Evolutionary conservation across 2,329 filamentous ascomycete species (phyloP).

Genomic region (Phaeophleospora eucalypticola): DNA sequence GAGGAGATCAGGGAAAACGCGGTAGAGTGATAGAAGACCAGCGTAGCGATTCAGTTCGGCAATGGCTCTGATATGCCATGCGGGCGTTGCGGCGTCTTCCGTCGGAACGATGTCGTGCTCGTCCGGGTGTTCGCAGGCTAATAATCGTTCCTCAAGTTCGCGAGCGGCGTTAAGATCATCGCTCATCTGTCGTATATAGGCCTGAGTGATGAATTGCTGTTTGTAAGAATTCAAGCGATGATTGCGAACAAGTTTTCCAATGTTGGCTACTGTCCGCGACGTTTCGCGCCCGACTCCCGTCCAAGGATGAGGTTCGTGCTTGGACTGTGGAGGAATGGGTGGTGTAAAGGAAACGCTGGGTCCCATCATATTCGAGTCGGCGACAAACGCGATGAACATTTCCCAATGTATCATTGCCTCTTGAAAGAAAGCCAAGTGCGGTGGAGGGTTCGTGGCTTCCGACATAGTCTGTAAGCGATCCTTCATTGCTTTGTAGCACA

Average conservation of each 20-base stretch:
- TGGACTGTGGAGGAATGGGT: constrained; percentile 1
- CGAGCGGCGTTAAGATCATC: constrained; percentile 31
- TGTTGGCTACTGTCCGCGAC: constrained; percentile 44
- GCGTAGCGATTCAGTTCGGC: constrained; percentile 53
- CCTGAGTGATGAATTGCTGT: constrained; percentile 23
- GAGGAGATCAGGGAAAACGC: constrained; percentile 45
- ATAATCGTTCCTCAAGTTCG: constrained; percentile 47
- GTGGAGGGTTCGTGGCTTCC: constrained; percentile 16
- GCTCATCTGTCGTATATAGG: constrained; percentile 17
- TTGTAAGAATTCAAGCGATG: constrained; percentile 15
- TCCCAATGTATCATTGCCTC: constrained; percentile 58
- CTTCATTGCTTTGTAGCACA: constrained; percentile 36
- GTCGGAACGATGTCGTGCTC: constrained; percentile 48
- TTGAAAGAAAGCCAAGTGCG: constrained; percentile 49
- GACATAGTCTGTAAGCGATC: constrained; percentile 15
- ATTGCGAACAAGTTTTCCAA: constrained; percentile 35
- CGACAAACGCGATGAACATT: constrained; percentile 36
- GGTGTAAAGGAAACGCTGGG: constrained; percentile 33
- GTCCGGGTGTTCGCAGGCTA: constrained; percentile 46
- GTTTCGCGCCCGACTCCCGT: constrained; percentile 46
- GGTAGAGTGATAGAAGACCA: constrained; percentile 53
- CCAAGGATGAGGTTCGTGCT: constrained; percentile 37
- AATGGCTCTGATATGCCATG: constrained; percentile 52
- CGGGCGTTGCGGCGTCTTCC: constrained; percentile 50
- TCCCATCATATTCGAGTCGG: constrained; percentile 51